Conservation (phyloP, 2,329 filamentous ascomycete species). For the Microascus cirrosus region DNA sequence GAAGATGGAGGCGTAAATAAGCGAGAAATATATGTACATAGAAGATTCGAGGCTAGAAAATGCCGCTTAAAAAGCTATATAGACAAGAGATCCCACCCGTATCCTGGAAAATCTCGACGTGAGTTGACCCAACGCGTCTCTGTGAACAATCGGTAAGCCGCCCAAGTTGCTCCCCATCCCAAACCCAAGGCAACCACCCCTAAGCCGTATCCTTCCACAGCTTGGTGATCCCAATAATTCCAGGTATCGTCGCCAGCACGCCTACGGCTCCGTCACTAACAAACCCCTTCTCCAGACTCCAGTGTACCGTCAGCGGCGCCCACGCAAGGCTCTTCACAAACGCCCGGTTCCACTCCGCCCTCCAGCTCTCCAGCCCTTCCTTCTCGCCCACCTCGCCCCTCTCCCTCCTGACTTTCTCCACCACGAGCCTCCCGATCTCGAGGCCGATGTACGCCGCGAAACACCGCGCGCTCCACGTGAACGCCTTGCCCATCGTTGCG, state of each 20-base stretch:
- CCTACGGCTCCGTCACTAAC: conserved; percentile 20
- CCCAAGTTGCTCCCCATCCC: too few relatives aligned
- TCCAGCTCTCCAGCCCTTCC: conserved; percentile 30
- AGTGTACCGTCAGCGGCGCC: conserved; percentile 76
- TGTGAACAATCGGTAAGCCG: too few relatives aligned
- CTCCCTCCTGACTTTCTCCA: conserved; percentile 29
- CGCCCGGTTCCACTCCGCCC: conserved; percentile 49
- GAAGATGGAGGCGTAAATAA: too few relatives aligned
- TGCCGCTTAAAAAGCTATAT: background rate
- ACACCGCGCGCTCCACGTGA: conserved; percentile 63
- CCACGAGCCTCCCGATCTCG: conserved; percentile 57
- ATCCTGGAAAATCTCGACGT: too few relatives aligned
- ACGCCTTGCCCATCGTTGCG: conserved; percentile 48
- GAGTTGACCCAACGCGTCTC: too few relatives aligned
- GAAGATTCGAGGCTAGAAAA: background rate
- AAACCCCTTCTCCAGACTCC: conserved; percentile 57
- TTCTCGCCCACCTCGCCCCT: conserved; percentile 17
- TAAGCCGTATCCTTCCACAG: conserved; percentile 22
- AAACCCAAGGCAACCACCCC: background rate
- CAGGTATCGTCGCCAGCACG: conserved; percentile 22
- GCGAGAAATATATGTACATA: background rate
- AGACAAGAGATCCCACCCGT: too few relatives aligned
- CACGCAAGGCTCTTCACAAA: conserved; percentile 62
- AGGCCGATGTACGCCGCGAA: conserved; percentile 72
- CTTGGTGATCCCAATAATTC: conserved; percentile 24